Evolutionary conservation across 495 filamentous ascomycete genomes (phyloP).

Genomic region (Lasiosphaeria hispida): DNA sequence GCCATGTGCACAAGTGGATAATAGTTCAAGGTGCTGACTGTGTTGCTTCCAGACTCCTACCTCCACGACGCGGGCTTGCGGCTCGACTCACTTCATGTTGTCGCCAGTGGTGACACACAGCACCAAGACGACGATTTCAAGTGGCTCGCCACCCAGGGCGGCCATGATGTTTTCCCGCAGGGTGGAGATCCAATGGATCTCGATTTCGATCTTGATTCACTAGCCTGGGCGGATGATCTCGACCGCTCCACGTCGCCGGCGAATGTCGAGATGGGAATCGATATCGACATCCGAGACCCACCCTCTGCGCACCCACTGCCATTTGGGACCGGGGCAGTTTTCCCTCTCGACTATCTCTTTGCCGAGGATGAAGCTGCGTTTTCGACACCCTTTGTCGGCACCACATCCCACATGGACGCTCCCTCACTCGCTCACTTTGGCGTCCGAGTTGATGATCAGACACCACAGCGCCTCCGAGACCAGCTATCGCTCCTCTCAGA

Average conservation of each 20-base stretch:
- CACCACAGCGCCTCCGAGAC: slow-evolving; percentile 21
- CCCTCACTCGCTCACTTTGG: neutral
- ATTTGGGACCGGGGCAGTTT: neutral
- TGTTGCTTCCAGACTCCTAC: slow-evolving; percentile 5
- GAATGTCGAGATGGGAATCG: slow-evolving; percentile 5
- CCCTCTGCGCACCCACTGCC: neutral
- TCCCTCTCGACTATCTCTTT: slow-evolving; percentile 24
- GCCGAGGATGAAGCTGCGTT: slow-evolving; percentile 27
- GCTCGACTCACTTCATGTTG: neutral
- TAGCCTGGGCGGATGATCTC: slow-evolving; percentile 22
- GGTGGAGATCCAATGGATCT: slow-evolving; percentile 14
- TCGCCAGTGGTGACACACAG: neutral
- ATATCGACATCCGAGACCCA: neutral
- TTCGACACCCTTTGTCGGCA: neutral
- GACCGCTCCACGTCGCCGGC: slow-evolving; percentile 3
- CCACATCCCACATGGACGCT: neutral
- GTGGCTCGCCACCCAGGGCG: neutral
- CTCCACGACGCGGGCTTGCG: neutral
- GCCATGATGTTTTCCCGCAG: neutral
- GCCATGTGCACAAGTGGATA: too few species aligned
- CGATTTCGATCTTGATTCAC: slow-evolving; percentile 22
- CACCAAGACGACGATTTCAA: neutral
- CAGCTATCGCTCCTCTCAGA: slow-evolving; percentile 27
- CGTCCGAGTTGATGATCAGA: slow-evolving; percentile 3
- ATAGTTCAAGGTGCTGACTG: too few species aligned